Conservation (phyloP, 176 grass and related monocot genomes). For the Tillandsia fasciculata region DNA sequence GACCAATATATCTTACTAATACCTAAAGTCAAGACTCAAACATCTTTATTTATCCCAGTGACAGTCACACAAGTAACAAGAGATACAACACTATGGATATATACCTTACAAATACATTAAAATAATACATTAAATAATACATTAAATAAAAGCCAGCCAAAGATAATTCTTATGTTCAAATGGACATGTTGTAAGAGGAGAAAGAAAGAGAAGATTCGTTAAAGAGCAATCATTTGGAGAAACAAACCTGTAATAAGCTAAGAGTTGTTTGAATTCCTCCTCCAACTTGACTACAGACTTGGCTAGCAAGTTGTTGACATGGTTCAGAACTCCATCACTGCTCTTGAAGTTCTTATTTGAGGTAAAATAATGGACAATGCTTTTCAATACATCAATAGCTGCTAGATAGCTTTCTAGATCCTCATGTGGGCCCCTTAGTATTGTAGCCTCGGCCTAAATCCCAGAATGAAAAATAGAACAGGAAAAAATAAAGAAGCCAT, state of each 20-base stretch:
- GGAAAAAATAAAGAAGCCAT: too few relatives aligned
- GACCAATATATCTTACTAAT: too few relatives aligned
- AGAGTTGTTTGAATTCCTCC: constrained; percentile 77
- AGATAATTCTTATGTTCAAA: too few relatives aligned
- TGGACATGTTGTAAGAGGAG: neutral
- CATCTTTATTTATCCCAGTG: too few relatives aligned
- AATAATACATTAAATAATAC: too few relatives aligned
- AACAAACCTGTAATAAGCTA: constrained; percentile 50
- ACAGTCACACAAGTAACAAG: too few relatives aligned
- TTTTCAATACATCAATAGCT: constrained; percentile 66
- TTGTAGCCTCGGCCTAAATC: constrained; percentile 58
- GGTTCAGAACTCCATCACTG: constrained; percentile 55
- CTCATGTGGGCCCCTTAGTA: constrained; percentile 83
- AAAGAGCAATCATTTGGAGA: too few relatives aligned
- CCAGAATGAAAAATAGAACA: neutral
- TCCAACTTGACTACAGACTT: constrained; percentile 72
- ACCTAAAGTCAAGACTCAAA: too few relatives aligned
- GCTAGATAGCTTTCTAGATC: constrained; percentile 81
- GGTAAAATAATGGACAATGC: constrained; percentile 57
- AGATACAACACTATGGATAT: too few relatives aligned
- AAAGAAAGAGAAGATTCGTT: neutral
- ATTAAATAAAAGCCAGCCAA: too few relatives aligned
- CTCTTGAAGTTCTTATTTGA: constrained; percentile 71
- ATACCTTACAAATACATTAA: too few relatives aligned
- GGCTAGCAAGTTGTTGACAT: constrained; percentile 52